Evolutionary conservation across 75 land plant species (phyloP).

Genomic region (Isoetes taiwanensis): DNA sequence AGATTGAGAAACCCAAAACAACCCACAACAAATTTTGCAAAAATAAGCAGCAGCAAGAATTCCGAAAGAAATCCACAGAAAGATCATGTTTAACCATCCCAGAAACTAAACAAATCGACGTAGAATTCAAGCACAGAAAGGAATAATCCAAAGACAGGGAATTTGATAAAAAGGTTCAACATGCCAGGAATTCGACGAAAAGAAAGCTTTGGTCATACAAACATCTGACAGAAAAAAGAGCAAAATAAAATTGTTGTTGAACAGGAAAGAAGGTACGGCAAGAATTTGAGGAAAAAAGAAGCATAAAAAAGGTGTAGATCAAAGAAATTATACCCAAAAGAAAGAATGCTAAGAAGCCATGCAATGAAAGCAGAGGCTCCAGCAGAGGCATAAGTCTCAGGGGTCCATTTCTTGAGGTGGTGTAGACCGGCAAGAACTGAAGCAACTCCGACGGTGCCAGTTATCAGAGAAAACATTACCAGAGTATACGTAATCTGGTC

Average conservation of each 20-base stretch:
- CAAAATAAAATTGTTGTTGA: background rate
- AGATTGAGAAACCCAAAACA: no score
- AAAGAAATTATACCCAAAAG: conserved; percentile 61
- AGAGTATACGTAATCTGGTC: background rate
- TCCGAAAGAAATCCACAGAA: background rate
- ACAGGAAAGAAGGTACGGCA: background rate
- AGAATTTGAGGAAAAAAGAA: background rate
- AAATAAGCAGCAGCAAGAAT: no score
- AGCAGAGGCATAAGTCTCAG: conserved; percentile 54
- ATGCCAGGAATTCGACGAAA: no score
- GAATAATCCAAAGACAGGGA: no score
- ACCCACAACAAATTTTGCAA: no score
- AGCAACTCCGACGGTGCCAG: conserved; percentile 47
- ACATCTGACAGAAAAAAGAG: no score
- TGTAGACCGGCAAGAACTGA: conserved; percentile 45
- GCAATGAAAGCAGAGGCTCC: conserved; percentile 48
- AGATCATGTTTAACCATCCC: background rate
- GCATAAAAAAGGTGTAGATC: background rate
- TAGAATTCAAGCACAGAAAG: no score
- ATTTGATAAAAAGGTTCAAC: background rate
- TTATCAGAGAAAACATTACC: conserved; percentile 41
- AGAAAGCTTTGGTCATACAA: no score
- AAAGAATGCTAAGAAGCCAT: conserved; percentile 62
- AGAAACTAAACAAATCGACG: background rate
- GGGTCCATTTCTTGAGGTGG: conserved; percentile 61